phyloP scores from a whole-genome alignment of 2,329 filamentous ascomycete species.

The Ilyonectria sp. region DNA sequence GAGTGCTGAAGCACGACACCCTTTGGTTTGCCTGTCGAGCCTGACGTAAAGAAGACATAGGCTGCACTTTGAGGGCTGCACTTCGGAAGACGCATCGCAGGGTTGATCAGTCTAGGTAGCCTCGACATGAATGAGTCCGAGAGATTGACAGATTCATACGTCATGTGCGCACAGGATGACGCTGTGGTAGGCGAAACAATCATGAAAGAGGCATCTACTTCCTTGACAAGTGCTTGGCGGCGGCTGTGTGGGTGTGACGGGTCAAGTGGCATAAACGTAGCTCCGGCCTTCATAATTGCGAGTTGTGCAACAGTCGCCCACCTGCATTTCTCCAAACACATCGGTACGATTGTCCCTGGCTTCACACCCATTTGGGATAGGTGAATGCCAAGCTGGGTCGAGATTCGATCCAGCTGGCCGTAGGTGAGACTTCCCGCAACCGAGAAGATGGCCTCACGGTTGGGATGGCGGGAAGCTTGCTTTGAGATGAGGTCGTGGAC shows the following conservation, averaged over 20 bases:
- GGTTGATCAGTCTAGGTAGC: conserved; percentile 6
- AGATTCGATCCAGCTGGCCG: not conserved
- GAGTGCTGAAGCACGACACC: conserved; percentile 43
- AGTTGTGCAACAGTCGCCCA: conserved; percentile 44
- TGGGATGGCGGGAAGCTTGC: not conserved
- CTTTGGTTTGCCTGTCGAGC: conserved; percentile 44
- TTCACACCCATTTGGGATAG: conserved; percentile 30
- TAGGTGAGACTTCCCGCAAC: conserved; percentile 42
- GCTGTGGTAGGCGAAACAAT: conserved; percentile 25
- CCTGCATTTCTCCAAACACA: conserved; percentile 44
- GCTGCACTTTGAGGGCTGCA: conserved; percentile 10
- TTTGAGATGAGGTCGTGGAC: conserved; percentile 20
- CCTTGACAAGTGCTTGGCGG: not conserved
- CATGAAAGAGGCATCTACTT: conserved; percentile 5
- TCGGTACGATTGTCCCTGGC: conserved; percentile 16
- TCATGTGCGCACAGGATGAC: not conserved
- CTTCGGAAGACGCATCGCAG: not conserved
- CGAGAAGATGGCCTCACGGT: conserved; percentile 21
- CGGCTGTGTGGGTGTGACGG: conserved; percentile 49
- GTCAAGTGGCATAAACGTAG: conserved; percentile 42
- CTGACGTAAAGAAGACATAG: conserved; percentile 42
- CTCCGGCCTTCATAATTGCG: conserved; percentile 44
- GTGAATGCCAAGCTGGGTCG: conserved; percentile 26
- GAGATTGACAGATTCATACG: not conserved
- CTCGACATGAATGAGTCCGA: not conserved